These are phyloP conservation scores for Clitopilus hobsonii DNA, from an alignment of 768 basidiomycete species.

Conservation along the genomic window DNA sequence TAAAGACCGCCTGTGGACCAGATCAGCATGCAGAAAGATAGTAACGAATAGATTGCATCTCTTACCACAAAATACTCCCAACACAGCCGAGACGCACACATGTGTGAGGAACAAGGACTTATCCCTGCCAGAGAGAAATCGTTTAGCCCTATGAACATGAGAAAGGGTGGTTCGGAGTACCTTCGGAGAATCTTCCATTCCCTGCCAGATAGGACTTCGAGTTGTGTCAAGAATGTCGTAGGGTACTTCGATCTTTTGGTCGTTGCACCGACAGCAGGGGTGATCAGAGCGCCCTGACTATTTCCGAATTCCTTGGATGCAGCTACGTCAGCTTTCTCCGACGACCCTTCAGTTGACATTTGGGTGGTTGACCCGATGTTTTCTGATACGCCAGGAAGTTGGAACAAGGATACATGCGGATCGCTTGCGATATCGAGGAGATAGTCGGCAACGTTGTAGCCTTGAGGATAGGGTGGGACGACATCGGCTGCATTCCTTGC, in stretches of 20 bases:
- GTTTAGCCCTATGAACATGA: background rate
- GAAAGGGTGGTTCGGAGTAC: constrained; percentile 22
- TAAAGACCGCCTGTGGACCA: constrained; percentile 69
- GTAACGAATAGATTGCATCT: background rate
- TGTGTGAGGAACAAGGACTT: constrained; percentile 82
- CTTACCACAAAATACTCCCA: constrained; percentile 86
- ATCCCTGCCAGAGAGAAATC: constrained; percentile 46
- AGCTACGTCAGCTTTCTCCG: constrained; percentile 3
- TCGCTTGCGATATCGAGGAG: constrained; percentile 83
- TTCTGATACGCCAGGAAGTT: constrained; percentile 7
- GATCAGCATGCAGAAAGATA: background rate
- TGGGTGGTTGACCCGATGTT: constrained; percentile 1
- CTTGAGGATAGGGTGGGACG: constrained; percentile 56
- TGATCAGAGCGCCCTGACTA: background rate
- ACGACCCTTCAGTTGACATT: background rate
- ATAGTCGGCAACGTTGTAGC: constrained; percentile 92
- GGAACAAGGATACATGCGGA: constrained; percentile 46
- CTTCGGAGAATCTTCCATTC: constrained; percentile 82
- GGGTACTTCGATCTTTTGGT: constrained; percentile 38
- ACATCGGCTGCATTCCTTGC: constrained; percentile 33
- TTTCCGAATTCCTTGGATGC: background rate
- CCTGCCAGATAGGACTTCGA: constrained; percentile 74
- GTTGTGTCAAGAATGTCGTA: constrained; percentile 85
- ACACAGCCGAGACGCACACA: constrained; percentile 56
- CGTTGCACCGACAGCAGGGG: background rate